Percentiles rank a stretch among this genome's conserved stretches.
Evolutionary conservation across 2,329 filamentous ascomycete species (phyloP).

Genomic region (Exserohilum rostratum): DNA sequence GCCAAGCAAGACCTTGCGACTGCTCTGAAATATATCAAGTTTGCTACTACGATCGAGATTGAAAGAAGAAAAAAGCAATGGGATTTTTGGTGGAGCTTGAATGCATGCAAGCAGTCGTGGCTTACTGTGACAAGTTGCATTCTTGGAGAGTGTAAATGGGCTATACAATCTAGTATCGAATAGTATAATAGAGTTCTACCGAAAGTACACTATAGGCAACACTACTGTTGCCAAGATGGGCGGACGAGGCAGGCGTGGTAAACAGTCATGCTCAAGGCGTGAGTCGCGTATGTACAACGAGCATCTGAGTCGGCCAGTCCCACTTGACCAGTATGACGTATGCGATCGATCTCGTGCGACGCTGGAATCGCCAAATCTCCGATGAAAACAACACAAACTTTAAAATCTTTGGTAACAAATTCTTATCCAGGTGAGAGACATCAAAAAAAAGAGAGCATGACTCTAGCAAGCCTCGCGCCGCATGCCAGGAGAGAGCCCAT

Average conservation of each 20-base stretch:
- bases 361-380: neutral
- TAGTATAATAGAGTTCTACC: too few relatives aligned
- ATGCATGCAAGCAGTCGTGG: neutral
- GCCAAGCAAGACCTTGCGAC: neutral
- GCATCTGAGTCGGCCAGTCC: neutral
- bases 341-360: neutral
- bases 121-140: neutral
- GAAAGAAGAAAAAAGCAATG: neutral
- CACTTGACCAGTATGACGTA: neutral
- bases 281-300: neutral
- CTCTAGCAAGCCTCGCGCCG: neutral
- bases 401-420: neutral
- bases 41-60: neutral
- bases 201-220: too few relatives aligned
- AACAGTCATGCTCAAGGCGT: neutral
- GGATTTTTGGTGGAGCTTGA: neutral
- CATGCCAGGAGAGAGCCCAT: too few relatives aligned
- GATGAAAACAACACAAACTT: neutral
- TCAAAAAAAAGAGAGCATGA: neutral
- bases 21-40: slow-evolving; percentile 7
- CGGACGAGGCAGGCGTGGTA: neutral
- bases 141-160: neutral
- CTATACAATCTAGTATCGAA: too few relatives aligned
- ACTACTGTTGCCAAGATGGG: neutral
- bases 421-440: too few relatives aligned